Evolutionary conservation across 2,329 filamentous ascomycete genomes (phyloP), one percentile per base, ranked within the genome.

Genomic region (Gnomoniopsis smithogilvyi): DNA sequence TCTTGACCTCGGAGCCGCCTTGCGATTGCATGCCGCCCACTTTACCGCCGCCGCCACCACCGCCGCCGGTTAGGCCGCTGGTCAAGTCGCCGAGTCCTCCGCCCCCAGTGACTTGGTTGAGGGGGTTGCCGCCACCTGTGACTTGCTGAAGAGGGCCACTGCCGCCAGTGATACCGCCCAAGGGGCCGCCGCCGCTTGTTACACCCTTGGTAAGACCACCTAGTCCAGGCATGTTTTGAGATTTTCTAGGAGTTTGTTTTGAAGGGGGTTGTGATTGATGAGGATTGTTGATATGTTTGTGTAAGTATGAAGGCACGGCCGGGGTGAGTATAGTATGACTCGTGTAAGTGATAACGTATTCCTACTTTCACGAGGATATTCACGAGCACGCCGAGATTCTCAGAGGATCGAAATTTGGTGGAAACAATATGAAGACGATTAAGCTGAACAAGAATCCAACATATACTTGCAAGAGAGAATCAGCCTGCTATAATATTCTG

Each of bases 1-100:
- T 53, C 50, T 56, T 62, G 46, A 60, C 54, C 52, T 62, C 60
- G 36, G 60, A 62, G n/a, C 46, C 54, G 26, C 60, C 60, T 43
- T 57, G 17, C 57, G 56, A 50, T 19, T n/a, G 26, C 17, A 58
- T 54, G 41, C 43, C 45, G 49, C 60, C 60, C 1, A 60, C 60
- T 24, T 62, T 62, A 46, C 60, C 41, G 3, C 50, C 34, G 50
- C 53, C 60, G 19, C 58, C 58, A n/a, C 58, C 58, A 8, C 43
- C 41, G n/a, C 33, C 24, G 26, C 55, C 55, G 54, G 47, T 48
- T 2, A 57, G 48, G 33, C 41, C 56, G 50, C 50, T 50, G 6
- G 50, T 54, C 6, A 58, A 38, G 4, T 50, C 56, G n/a, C 22
- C 17, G 1, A 52, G 46, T 15, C 50, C 41, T 36, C 49, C 49